Percentiles rank a stretch among this genome's conserved stretches.
These are phyloP conservation scores for Saccharomycopsis capsularis DNA, from an alignment of 805 yeast species.

Conservation along the genomic window DNA sequence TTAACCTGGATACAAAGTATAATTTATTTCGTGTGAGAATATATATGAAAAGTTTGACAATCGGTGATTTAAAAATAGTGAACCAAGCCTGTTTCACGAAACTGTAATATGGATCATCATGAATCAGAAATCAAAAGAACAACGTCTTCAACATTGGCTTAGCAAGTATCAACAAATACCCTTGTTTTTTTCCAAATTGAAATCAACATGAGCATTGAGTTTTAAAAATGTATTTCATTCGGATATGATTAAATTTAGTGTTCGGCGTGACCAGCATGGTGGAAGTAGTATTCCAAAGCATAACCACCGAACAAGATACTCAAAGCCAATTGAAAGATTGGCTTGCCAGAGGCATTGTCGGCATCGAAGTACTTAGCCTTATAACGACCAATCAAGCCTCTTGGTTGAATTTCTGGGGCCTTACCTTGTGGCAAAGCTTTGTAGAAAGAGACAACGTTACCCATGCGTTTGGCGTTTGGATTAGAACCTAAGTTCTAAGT, in stretches of 20 bases:
- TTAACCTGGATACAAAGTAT: no score
- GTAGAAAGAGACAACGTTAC: constrained; percentile 91
- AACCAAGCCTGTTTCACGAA: no score
- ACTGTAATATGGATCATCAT: no score
- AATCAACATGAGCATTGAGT: no score
- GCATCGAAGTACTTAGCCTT: constrained; percentile 81
- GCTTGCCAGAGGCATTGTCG: constrained; percentile 77
- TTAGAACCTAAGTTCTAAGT: constrained; percentile 89
- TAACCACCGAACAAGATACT: constrained; percentile 72
- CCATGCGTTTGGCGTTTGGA: constrained; percentile 96
- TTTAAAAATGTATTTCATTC: neutral
- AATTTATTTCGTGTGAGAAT: no score
- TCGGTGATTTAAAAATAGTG: no score
- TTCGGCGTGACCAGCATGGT: constrained; percentile 45
- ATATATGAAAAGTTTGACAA: no score
- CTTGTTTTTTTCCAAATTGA: no score
- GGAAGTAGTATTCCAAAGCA: constrained; percentile 90
- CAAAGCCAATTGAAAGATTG: constrained; percentile 68
- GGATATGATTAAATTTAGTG: neutral
- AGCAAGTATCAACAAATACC: no score
- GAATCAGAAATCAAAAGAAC: no score
- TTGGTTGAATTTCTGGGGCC: constrained; percentile 67
- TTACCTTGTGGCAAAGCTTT: constrained; percentile 92
- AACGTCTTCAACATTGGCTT: no score
- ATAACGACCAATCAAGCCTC: constrained; percentile 68